These are phyloP conservation scores for Globisporangium perplexum DNA, from an alignment of 352 stramenopile species.

Conservation along the genomic window DNA sequence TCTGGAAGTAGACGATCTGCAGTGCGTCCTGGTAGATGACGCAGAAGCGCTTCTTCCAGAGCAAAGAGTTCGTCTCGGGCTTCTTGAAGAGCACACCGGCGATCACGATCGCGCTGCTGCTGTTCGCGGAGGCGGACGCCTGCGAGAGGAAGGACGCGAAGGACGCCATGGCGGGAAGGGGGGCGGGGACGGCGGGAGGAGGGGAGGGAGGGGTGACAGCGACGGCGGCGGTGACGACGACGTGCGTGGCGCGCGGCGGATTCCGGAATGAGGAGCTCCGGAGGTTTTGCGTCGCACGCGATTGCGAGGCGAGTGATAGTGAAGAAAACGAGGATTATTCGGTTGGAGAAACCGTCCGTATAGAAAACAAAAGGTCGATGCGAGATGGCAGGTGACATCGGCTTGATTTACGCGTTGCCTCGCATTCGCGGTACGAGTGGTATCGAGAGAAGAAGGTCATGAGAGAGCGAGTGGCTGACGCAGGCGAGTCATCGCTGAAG, in stretches of 20 bases:
- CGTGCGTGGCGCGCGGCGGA: constrained; percentile 11
- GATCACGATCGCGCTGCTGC: constrained; percentile 32
- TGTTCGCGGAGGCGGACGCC: constrained; percentile 32
- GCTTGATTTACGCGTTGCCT: no score
- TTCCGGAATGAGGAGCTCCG: constrained; percentile 12
- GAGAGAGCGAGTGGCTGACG: no score
- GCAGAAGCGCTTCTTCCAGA: constrained; percentile 88
- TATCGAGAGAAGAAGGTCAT: no score
- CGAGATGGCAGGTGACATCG: no score
- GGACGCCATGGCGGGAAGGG: no score
- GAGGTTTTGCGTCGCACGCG: no score
- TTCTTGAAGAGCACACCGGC: constrained; percentile 78
- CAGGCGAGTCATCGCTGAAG: no score
- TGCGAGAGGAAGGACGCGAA: constrained; percentile 54
- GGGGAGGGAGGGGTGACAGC: neutral
- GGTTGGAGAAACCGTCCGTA: no score
- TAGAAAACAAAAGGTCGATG: no score
- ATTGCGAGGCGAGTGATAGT: no score
- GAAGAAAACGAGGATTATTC: no score
- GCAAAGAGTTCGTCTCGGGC: constrained; percentile 74
- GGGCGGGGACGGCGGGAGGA: neutral
- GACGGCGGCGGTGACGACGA: neutral
- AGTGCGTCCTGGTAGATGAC: constrained; percentile 64
- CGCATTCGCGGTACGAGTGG: no score
- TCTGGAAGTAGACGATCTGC: constrained; percentile 82